Conservation (phyloP, 1,284 basidiomycete species). For the Papiliotrema nemorosa region DNA sequence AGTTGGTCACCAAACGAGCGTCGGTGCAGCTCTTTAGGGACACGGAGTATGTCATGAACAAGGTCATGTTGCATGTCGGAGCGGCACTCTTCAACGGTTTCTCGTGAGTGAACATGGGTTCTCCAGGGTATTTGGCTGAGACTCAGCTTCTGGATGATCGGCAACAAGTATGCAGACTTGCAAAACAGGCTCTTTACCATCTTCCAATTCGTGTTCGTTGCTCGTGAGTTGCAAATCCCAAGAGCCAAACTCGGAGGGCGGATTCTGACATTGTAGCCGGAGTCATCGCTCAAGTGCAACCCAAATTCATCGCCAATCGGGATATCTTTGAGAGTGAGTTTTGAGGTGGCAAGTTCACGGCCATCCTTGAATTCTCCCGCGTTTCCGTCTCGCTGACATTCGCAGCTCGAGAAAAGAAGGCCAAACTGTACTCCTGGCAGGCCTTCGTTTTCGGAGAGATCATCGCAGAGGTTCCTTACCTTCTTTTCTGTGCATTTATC, state of each 20-base stretch:
- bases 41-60: constrained; percentile 45
- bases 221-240: constrained; percentile 19
- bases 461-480: constrained; percentile 43
- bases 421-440: constrained; percentile 46
- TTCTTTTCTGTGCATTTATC: constrained; percentile 41
- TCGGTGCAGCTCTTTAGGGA: constrained; percentile 39
- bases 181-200: constrained; percentile 39
- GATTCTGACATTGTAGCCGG: constrained; percentile 20
- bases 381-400: no score
- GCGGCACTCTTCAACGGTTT: constrained; percentile 45
- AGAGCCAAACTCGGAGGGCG: neutral
- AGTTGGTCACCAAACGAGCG: constrained; percentile 35
- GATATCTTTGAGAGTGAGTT: constrained; percentile 49
- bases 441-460: constrained; percentile 41
- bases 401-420: constrained; percentile 45
- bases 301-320: constrained; percentile 47
- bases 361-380: no score
- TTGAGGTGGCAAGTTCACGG: no score
- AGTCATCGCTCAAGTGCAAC: constrained; percentile 47
- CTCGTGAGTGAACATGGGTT: constrained; percentile 17
- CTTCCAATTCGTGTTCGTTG: constrained; percentile 46
- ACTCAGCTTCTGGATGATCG: constrained; percentile 38
- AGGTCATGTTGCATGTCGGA: constrained; percentile 24
- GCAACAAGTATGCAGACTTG: constrained; percentile 24
- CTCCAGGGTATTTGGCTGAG: neutral